phyloP scores from a whole-genome alignment of 148 eudicot species.

The Rhododendron ovatum region DNA sequence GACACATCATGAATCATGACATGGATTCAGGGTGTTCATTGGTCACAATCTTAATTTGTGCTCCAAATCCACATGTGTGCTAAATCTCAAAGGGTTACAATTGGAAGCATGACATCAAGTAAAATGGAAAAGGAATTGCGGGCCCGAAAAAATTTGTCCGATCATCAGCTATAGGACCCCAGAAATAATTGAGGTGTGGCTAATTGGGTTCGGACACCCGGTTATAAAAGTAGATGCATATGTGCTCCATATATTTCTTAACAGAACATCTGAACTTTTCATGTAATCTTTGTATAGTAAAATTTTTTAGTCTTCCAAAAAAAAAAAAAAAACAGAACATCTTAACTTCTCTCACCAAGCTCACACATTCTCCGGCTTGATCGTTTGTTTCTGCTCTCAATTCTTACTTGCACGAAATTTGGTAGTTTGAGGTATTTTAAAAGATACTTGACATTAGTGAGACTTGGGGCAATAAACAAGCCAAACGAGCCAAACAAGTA shows the following conservation, averaged over 20 bases:
- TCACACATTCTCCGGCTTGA: neutral
- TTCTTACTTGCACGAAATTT: no score
- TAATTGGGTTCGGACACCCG: no score
- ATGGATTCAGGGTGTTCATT: neutral
- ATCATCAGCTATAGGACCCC: no score
- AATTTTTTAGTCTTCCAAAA: no score
- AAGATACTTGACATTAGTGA: no score
- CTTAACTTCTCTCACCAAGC: neutral
- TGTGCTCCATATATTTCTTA: neutral
- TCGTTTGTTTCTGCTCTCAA: neutral
- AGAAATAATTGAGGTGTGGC: neutral
- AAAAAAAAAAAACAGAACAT: neutral
- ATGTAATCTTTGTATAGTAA: no score
- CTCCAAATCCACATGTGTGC: neutral
- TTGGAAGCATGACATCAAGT: neutral
- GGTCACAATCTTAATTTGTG: neutral
- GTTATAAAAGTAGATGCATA: neutral
- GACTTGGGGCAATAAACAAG: no score
- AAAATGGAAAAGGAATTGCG: no score
- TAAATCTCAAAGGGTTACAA: neutral
- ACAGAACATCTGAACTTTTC: neutral
- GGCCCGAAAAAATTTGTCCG: neutral
- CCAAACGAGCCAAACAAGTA: no score
- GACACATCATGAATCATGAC: neutral
- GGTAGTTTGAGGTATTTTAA: neutral